Evolutionary conservation across 73 alveolate species (phyloP).

Genomic region (Diophrys sp.): DNA sequence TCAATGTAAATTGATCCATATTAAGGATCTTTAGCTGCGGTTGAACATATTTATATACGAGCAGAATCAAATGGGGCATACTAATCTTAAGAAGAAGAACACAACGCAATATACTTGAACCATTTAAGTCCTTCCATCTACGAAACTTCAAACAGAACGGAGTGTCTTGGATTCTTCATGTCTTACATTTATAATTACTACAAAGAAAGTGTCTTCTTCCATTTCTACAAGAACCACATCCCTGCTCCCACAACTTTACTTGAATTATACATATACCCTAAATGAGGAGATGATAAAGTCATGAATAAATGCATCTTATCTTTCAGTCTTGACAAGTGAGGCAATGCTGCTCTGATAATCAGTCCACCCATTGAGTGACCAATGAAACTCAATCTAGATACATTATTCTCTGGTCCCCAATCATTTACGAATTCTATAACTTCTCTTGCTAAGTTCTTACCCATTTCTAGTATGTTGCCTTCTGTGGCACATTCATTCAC

Average conservation of each 20-base stretch:
- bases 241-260: slow-evolving; percentile 91
- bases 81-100: slow-evolving; percentile 76
- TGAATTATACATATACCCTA: slow-evolving; percentile 81
- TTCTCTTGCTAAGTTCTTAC: slow-evolving; percentile 40
- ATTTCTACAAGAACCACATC: slow-evolving; percentile 97
- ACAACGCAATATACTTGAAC: slow-evolving; percentile 76
- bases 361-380: slow-evolving; percentile 92
- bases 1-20: slow-evolving; percentile 69
- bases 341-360: slow-evolving; percentile 85
- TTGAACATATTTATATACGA: slow-evolving; percentile 90
- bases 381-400: slow-evolving; percentile 85
- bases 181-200: slow-evolving; percentile 55
- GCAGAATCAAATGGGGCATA: slow-evolving; percentile 97
- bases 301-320: slow-evolving; percentile 87
- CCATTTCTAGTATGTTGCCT: slow-evolving; percentile 96
- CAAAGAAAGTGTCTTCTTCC: slow-evolving; percentile 42
- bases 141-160: slow-evolving; percentile 69
- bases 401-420: slow-evolving; percentile 39
- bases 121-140: slow-evolving; percentile 77
- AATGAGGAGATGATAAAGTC: slow-evolving; percentile 94
- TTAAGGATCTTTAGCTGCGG: slow-evolving; percentile 64
- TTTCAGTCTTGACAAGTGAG: slow-evolving; percentile 80
- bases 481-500: slow-evolving; percentile 97
- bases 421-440: slow-evolving; percentile 14
- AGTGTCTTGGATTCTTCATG: slow-evolving; percentile 58